Percentiles rank a stretch among this genome's conserved stretches.
Conservation (phyloP, 2,329 filamentous ascomycete species). For the Phoma sp. region DNA sequence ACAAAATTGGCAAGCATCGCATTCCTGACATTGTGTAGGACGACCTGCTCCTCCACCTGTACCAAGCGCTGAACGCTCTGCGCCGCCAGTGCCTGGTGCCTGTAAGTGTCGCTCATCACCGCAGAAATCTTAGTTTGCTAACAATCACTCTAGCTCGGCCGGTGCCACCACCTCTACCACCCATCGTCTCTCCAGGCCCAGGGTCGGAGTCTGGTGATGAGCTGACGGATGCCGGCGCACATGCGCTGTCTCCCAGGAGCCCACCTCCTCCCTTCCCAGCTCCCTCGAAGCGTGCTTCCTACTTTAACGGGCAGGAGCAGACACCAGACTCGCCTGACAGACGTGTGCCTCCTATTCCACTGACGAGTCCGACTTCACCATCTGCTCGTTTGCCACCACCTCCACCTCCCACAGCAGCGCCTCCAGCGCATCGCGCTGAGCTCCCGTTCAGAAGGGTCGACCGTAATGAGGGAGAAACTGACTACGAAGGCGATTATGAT, state of each 20-base stretch:
- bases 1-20: background rate
- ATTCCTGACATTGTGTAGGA: conserved; percentile 44
- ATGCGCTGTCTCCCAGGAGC: conserved; percentile 35
- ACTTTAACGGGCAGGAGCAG: conserved; percentile 49
- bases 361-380: conserved; percentile 45
- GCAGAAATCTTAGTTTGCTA: background rate
- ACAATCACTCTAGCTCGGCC: conserved; percentile 63
- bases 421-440: conserved; percentile 48
- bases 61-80: conserved; percentile 30
- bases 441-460: conserved; percentile 53
- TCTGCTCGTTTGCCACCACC: conserved; percentile 54
- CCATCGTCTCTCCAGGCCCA: conserved; percentile 69
- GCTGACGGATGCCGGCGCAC: conserved; percentile 55
- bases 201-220: conserved; percentile 93
- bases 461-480: conserved; percentile 80
- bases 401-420: conserved; percentile 52
- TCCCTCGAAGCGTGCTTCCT: conserved; percentile 49
- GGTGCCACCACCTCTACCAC: conserved; percentile 60
- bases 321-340: conserved; percentile 35
- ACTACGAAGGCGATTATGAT: conserved; percentile 97
- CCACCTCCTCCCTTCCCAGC: conserved; percentile 37
- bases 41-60: conserved; percentile 45
- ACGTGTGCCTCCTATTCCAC: conserved; percentile 62
- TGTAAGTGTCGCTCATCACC: conserved; percentile 30
- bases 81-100: conserved; percentile 44